Conservation (phyloP, 1,284 basidiomycete species). For the Puccinia polysora region DNA sequence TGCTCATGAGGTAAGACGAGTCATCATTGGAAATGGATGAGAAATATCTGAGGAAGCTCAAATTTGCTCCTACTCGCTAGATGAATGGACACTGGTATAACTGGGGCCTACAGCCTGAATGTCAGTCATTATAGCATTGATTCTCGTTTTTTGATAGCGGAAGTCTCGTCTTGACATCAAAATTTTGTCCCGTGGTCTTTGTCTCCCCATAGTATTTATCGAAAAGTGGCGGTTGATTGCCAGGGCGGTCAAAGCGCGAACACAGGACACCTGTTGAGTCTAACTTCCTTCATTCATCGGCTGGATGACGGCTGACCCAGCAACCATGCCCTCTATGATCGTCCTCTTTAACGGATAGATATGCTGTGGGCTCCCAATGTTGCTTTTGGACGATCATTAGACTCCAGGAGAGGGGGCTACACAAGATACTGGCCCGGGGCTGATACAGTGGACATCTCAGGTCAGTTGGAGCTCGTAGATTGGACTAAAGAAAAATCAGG, state of each 20-base stretch:
- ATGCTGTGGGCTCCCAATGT: conserved; percentile 41
- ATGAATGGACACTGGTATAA: conserved; percentile 43
- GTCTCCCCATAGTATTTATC: conserved; percentile 13
- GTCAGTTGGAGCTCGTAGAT: conserved; percentile 15
- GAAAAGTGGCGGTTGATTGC: conserved; percentile 39
- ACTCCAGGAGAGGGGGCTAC: conserved; percentile 23
- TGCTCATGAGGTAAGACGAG: conserved; percentile 33
- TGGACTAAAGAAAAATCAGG: background rate
- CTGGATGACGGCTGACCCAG: background rate
- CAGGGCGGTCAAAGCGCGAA: conserved; percentile 15
- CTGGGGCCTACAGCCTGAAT: conserved; percentile 36
- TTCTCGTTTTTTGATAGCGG: background rate
- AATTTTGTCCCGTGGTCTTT: background rate
- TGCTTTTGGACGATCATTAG: conserved; percentile 2
- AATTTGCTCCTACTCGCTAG: background rate
- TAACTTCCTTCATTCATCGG: background rate
- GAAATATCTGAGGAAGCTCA: background rate
- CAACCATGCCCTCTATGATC: background rate
- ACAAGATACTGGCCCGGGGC: conserved; percentile 39
- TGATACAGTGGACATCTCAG: conserved; percentile 35
- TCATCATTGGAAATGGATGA: background rate
- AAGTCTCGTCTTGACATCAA: background rate
- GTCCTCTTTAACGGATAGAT: background rate
- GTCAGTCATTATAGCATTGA: conserved; percentile 11
- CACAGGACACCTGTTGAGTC: conserved; percentile 33